Conservation (phyloP, 2,329 filamentous ascomycete genomes). For the Triangularia verruculosa region DNA sequence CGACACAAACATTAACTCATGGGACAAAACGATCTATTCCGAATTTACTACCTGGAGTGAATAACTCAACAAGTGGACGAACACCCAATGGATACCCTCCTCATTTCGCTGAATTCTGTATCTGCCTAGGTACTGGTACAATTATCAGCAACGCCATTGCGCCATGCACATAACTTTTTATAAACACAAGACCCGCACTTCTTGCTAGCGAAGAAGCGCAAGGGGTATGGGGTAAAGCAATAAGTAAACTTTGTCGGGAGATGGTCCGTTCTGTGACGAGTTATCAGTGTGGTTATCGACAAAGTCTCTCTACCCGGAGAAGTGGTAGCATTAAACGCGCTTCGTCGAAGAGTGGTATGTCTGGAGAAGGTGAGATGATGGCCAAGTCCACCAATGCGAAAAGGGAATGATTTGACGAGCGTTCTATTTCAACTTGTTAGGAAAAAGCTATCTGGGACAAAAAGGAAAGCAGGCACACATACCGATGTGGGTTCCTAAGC, state of each 20-base stretch:
- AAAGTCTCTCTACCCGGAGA: background rate
- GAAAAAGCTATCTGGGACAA: background rate
- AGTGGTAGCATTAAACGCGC: background rate
- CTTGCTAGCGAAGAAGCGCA: background rate
- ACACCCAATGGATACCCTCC: background rate
- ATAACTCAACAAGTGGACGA: background rate
- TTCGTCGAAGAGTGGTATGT: background rate
- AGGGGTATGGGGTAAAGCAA: background rate
- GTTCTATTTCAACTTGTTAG: background rate
- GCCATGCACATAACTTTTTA: background rate
- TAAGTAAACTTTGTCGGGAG: background rate
- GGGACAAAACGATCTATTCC: background rate
- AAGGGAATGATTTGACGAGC: background rate
- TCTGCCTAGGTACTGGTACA: background rate
- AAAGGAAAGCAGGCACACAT: constrained; percentile 11
- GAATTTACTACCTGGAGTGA: background rate
- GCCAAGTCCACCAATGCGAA: background rate
- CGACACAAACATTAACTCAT: too few species aligned
- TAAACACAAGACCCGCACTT: background rate
- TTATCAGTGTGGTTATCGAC: background rate
- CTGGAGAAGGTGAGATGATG: background rate
- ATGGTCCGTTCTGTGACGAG: background rate
- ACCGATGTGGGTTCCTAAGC: constrained; percentile 46
- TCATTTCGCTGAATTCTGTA: background rate
- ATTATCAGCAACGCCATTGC: background rate